Percentiles rank a stretch among this genome's conserved stretches.
phyloP scores from a whole-genome alignment of 2,329 filamentous ascomycete species.

The Ascochyta koolunga region DNA sequence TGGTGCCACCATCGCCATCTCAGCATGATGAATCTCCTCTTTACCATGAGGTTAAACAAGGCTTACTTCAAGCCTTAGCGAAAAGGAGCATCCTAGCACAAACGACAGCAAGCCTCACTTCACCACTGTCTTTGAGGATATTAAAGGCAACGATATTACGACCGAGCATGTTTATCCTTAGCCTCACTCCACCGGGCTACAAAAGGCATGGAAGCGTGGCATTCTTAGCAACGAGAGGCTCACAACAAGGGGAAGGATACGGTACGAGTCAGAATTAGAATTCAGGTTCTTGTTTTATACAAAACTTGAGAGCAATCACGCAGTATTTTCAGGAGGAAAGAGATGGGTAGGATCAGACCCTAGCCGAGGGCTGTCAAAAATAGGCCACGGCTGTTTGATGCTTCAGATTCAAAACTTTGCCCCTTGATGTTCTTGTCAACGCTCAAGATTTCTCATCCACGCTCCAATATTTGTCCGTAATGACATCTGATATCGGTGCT shows the following conservation, averaged over 20 bases:
- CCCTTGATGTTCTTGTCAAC: background rate
- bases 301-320: no score
- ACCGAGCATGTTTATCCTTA: background rate
- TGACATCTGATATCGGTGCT: conserved; percentile 27
- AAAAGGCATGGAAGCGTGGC: background rate
- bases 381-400: conserved; percentile 2
- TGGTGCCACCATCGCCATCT: conserved; percentile 8
- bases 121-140: conserved; percentile 6
- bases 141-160: conserved; percentile 3
- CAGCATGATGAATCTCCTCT: no score
- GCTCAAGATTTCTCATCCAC: conserved; percentile 2
- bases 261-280: no score
- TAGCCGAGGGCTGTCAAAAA: conserved; percentile 1
- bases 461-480: conserved; percentile 11
- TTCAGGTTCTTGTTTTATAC: no score
- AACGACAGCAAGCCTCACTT: conserved; percentile 6
- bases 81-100: conserved; percentile 8
- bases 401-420: conserved; percentile 2
- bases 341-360: conserved; percentile 1
- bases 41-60: no score
- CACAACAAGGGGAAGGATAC: conserved; percentile 1
- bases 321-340: no score
- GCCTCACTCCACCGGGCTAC: background rate
- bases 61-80: conserved; percentile 1
- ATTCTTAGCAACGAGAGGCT: background rate